Conservation (phyloP, 331 rosid genomes). For the Rosa hybrid region DNA sequence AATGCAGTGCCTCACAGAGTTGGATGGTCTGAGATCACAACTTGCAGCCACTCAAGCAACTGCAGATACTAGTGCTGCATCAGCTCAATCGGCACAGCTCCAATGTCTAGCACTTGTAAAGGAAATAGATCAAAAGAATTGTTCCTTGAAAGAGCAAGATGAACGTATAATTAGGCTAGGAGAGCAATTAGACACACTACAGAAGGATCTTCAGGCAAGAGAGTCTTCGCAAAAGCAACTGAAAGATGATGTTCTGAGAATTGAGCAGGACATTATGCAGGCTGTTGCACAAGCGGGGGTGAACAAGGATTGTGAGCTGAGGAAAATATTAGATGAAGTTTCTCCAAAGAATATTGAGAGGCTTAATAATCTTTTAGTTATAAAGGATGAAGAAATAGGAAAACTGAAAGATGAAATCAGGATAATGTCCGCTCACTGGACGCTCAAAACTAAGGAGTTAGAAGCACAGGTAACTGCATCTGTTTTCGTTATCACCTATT, state of each 20-base stretch:
- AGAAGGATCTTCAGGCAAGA: slow-evolving; percentile 79
- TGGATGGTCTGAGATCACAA: slow-evolving; percentile 73
- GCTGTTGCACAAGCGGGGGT: slow-evolving; percentile 68
- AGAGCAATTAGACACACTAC: slow-evolving; percentile 77
- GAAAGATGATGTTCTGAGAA: slow-evolving; percentile 76
- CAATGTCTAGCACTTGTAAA: slow-evolving; percentile 69
- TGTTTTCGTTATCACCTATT: neutral
- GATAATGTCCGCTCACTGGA: slow-evolving; percentile 86
- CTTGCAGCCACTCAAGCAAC: slow-evolving; percentile 69
- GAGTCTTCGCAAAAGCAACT: slow-evolving; percentile 92
- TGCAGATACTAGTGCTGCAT: slow-evolving; percentile 83
- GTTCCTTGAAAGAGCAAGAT: slow-evolving; percentile 72
- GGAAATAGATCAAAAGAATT: slow-evolving; percentile 73
- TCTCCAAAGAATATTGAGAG: slow-evolving; percentile 82
- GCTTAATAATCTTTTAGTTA: slow-evolving; percentile 63
- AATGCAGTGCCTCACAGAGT: slow-evolving; percentile 68
- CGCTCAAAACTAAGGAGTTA: slow-evolving; percentile 81
- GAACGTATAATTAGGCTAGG: slow-evolving; percentile 67
- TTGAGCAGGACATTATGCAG: slow-evolving; percentile 78
- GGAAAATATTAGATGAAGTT: slow-evolving; percentile 73
- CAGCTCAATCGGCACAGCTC: slow-evolving; percentile 75
- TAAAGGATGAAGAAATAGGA: slow-evolving; percentile 75
- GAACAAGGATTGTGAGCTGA: slow-evolving; percentile 73
- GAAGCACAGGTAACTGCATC: slow-evolving; percentile 74
- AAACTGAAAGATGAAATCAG: slow-evolving; percentile 77